Percentiles rank a stretch among this genome's conserved stretches.
Conservation (phyloP, 768 basidiomycete genomes). For the Psilocybe azurescens region DNA sequence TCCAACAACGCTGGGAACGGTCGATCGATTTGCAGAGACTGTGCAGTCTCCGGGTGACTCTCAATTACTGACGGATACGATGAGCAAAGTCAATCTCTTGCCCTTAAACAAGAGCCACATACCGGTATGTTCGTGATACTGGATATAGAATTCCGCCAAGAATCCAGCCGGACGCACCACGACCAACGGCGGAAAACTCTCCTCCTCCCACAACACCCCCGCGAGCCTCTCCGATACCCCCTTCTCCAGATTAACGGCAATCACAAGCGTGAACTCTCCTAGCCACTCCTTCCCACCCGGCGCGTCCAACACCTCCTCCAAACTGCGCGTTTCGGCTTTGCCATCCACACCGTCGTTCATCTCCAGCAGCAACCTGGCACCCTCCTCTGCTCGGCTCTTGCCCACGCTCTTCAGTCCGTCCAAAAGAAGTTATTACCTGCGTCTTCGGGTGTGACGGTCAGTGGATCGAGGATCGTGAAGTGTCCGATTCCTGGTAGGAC, state of each 20-base stretch:
- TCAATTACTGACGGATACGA: constrained; percentile 70
- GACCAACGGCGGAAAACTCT: constrained; percentile 69
- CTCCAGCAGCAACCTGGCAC: constrained; percentile 77
- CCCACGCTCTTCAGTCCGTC: constrained; percentile 78
- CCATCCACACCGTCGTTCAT: constrained; percentile 90
- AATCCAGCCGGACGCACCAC: constrained; percentile 88
- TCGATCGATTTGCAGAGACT: constrained; percentile 83
- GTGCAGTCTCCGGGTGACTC: constrained; percentile 78
- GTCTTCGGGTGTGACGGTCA: constrained; percentile 68
- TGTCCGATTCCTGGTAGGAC: constrained; percentile 96
- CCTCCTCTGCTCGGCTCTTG: constrained; percentile 78
- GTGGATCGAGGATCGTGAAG: constrained; percentile 87
- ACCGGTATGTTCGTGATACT: constrained; percentile 90
- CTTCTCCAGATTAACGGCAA: constrained; percentile 81
- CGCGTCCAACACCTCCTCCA: constrained; percentile 60
- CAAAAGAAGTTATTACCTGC: constrained; percentile 98
- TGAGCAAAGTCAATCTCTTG: not conserved
- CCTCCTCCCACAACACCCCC: constrained; percentile 68
- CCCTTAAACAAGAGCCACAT: constrained; percentile 28
- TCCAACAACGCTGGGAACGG: constrained; percentile 85
- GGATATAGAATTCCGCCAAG: constrained; percentile 85
- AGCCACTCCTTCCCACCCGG: constrained; percentile 40
- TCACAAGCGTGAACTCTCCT: constrained; percentile 73
- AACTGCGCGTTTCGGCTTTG: constrained; percentile 56
- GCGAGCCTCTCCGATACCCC: constrained; percentile 62